These are phyloP conservation scores for Taphrina wiesneri DNA, from an alignment of 1,139 yeast genomes.

Conservation along the genomic window DNA sequence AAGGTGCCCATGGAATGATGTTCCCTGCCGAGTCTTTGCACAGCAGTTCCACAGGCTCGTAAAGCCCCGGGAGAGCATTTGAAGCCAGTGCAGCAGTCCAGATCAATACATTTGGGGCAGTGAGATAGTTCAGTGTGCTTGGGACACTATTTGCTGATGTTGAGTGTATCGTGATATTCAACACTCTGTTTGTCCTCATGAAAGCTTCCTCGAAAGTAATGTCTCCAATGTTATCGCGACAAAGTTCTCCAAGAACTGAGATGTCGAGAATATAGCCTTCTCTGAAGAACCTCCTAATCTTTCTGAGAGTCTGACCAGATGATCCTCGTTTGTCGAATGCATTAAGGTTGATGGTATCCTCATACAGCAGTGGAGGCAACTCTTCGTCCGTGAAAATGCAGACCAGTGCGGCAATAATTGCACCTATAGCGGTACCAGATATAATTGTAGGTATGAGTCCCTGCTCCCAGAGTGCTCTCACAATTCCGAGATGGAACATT, in stretches of 20 bases:
- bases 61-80: conserved; percentile 88
- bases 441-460: conserved; percentile 80
- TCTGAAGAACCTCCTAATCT: conserved; percentile 50
- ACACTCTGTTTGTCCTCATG: conserved; percentile 73
- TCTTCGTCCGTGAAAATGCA: conserved; percentile 81
- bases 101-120: conserved; percentile 93
- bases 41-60: conserved; percentile 79
- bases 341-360: conserved; percentile 51
- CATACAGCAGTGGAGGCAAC: conserved; percentile 44
- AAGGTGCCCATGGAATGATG: conserved; percentile 64
- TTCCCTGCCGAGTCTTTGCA: conserved; percentile 72
- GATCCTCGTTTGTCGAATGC: conserved; percentile 48
- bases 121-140: conserved; percentile 77
- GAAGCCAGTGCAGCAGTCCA: conserved; percentile 98
- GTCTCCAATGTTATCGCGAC: conserved; percentile 79
- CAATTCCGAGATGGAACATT: conserved; percentile 84
- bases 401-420: conserved; percentile 84
- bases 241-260: conserved; percentile 66
- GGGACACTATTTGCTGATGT: conserved; percentile 60
- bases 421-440: conserved; percentile 95
- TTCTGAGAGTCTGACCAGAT: conserved; percentile 60
- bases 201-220: conserved; percentile 89
- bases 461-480: conserved; percentile 72
- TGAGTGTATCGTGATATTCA: conserved; percentile 87
- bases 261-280: conserved; percentile 75